A percentile compares a stretch with the other conserved stretches of the same genome.
Evolutionary conservation across 2,329 filamentous ascomycete species (phyloP).

Genomic region (Tolypocladium album): DNA sequence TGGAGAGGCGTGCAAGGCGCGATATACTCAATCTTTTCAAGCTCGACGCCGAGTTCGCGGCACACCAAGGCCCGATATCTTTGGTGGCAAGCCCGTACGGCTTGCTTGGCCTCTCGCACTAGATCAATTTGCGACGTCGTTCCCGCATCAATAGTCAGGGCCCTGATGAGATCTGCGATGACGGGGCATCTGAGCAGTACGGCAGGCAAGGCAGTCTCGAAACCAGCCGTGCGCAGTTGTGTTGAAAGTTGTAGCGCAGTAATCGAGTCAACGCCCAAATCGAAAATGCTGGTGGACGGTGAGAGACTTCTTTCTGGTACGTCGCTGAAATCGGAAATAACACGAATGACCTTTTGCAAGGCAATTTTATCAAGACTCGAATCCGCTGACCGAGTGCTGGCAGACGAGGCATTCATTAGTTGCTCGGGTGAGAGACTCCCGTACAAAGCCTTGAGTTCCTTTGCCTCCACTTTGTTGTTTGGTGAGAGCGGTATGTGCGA

Average conservation of each 20-base stretch:
- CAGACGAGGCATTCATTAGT: constrained; percentile 44
- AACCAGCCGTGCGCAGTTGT: constrained; percentile 51
- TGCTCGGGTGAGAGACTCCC: constrained; percentile 45
- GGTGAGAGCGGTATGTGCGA: constrained; percentile 66
- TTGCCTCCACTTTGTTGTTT: constrained; percentile 83
- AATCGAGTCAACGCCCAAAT: constrained; percentile 81
- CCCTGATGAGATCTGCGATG: constrained; percentile 33
- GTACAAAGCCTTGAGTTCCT: constrained; percentile 58
- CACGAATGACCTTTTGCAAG: constrained; percentile 36
- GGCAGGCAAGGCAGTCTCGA: constrained; percentile 50
- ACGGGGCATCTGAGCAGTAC: constrained; percentile 53
- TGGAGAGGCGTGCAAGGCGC: constrained; percentile 79
- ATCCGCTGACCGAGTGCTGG: constrained; percentile 11
- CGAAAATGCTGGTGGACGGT: constrained; percentile 61
- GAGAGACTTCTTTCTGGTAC: constrained; percentile 32
- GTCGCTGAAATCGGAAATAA: constrained; percentile 43
- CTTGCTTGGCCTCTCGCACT: constrained; percentile 43
- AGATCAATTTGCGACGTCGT: constrained; percentile 4
- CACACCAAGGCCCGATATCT: constrained; percentile 44
- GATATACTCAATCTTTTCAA: constrained; percentile 55
- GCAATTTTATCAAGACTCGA: constrained; percentile 21
- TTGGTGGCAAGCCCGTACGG: constrained; percentile 53
- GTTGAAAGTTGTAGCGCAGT: constrained; percentile 63
- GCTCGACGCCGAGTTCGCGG: constrained; percentile 36
- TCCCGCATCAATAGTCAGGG: constrained; percentile 13